Conservation (phyloP, 164 flowering plant genomes). For the Taxillus chinensis region DNA sequence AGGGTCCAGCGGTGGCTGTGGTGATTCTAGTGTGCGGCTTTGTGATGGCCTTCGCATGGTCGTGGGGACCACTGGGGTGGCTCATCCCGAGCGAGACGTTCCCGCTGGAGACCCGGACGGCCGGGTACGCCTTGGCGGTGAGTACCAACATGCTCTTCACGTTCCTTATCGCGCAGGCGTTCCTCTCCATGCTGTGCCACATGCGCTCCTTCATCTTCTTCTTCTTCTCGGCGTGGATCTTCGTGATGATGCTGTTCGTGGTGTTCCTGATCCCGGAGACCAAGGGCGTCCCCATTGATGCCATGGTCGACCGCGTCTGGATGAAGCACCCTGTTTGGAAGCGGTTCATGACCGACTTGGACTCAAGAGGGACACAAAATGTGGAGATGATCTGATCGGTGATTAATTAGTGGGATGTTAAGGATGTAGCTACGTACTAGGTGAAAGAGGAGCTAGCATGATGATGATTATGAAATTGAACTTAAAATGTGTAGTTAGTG, state of each 20-base stretch:
- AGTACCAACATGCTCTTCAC: constrained; percentile 69
- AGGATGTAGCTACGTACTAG: too few relatives aligned
- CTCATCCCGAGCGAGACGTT: constrained; percentile 36
- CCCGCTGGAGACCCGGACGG: constrained; percentile 43
- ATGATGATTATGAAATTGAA: too few relatives aligned
- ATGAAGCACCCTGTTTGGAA: constrained; percentile 44
- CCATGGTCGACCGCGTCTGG: constrained; percentile 44
- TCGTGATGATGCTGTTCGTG: constrained; percentile 38
- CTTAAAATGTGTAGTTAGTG: too few relatives aligned
- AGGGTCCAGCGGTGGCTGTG: constrained; percentile 18
- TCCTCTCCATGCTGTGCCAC: constrained; percentile 64
- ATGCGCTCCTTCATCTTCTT: constrained; percentile 53
- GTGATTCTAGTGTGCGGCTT: constrained; percentile 37
- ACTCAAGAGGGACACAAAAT: too few relatives aligned
- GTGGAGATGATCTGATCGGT: too few relatives aligned
- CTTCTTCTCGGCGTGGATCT: constrained; percentile 59
- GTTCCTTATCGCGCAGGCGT: constrained; percentile 67
- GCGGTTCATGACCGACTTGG: constrained; percentile 24
- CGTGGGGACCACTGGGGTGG: constrained; percentile 67
- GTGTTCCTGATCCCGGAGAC: constrained; percentile 47
- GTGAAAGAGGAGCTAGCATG: too few relatives aligned
- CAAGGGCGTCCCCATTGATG: constrained; percentile 39
- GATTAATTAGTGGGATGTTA: too few relatives aligned
- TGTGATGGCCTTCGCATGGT: constrained; percentile 51
- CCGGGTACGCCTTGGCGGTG: constrained; percentile 58